Conservation (phyloP, 257 asterid genomes). For the Solanum virginianum region DNA sequence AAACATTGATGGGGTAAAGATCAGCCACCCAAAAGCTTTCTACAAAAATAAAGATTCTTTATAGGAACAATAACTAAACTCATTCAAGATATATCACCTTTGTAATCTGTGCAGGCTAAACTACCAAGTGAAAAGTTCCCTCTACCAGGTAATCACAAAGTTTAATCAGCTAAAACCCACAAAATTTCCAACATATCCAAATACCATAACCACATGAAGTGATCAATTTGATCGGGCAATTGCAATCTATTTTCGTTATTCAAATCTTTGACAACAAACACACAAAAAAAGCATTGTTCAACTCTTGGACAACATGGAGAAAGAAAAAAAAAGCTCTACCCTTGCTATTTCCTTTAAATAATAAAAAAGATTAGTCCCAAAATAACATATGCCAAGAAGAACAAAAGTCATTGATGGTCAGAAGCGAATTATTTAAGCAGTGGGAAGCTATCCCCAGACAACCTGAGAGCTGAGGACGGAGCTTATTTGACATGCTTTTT, state of each 20-base stretch:
- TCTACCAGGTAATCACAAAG: neutral
- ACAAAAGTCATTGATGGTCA: neutral
- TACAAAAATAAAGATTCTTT: neutral
- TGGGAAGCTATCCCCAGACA: neutral
- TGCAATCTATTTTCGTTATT: neutral
- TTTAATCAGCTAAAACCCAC: neutral
- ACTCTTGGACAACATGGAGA: neutral
- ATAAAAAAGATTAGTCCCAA: neutral
- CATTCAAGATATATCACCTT: neutral
- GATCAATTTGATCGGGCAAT: neutral
- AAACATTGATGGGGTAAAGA: neutral
- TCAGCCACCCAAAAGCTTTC: neutral
- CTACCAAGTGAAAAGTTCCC: neutral
- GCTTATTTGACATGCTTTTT: neutral
- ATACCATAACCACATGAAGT: neutral
- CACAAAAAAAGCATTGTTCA: neutral
- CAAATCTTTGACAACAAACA: neutral
- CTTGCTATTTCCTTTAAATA: neutral
- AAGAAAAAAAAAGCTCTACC: neutral
- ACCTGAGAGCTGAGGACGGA: neutral
- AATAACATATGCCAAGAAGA: neutral
- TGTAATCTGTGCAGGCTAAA: neutral
- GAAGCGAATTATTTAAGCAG: neutral
- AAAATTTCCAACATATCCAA: neutral
- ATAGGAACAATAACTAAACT: neutral